Base-by-base conservation (phyloP, 371 early-diverging fungal genomes). In the Blakeslea trispora region DNA sequence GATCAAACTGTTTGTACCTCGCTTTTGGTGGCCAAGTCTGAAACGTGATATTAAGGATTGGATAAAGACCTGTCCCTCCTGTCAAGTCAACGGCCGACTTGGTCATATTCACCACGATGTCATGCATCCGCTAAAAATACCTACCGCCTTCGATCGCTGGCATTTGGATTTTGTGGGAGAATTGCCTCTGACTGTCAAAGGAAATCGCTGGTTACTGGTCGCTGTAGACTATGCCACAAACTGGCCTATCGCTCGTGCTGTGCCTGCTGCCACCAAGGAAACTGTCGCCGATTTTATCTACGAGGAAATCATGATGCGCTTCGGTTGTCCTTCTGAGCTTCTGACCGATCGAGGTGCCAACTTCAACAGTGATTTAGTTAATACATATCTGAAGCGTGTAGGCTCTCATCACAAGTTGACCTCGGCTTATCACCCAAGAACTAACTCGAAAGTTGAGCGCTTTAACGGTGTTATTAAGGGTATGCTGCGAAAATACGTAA, bases 191-290 rank as follows among this genome's bases (percentile, higher is more conserved):
- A 58, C 63, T 40, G 5, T 43, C n/a, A n/a, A 40, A 5, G 61
- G 68, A 1, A 68, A 68, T 28, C 45, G 53, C 0, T 68, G 60
- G 68, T 28, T 61, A 17, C 47, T 66, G 0, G 61, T 66, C n/a
- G 75, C 74, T 2, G 71, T 77, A 15, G 79, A 81, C 41, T 62
- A 59, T 50, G 42, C 63, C 0, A 77, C 74, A 3, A 71, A 58
- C 39, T 75, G 77, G 77, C 61, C 68, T 0, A 57, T 71, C 19
- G 72, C 77, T n/a, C 57, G 59, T 11, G 69, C 76, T 1, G 55
- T 76, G 6, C 72, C 71, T 19, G 61, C 53, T 7, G 72, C 75
- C 4, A 55, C 61, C 5, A 64, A 54, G 24, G 56, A 68, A 22
- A 61, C 63, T n/a, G n/a, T n/a, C n/a, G n/a, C n/a, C n/a, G n/a